Evolutionary conservation across 2,329 filamentous ascomycete species (phyloP).

Genomic region (Metarhizium guizhouense): DNA sequence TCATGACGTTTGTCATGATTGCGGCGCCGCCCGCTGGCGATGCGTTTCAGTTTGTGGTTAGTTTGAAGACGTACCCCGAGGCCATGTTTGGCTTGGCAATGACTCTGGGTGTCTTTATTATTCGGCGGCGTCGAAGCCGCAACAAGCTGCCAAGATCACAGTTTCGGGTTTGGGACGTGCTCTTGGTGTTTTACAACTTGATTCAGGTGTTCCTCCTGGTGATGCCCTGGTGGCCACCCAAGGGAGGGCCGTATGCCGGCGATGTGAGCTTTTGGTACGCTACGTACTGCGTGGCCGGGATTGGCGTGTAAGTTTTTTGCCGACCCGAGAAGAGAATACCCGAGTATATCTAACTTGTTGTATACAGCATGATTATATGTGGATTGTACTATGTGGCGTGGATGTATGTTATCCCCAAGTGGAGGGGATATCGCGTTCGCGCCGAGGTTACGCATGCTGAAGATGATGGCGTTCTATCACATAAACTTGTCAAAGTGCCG

Average conservation of each 20-base stretch:
- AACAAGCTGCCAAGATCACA: constrained; percentile 37
- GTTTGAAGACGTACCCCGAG: constrained; percentile 48
- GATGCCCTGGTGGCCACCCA: constrained; percentile 65
- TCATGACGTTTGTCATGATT: constrained; percentile 50
- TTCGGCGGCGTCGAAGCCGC: constrained; percentile 44
- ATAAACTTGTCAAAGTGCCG: constrained; percentile 45
- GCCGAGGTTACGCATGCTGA: constrained; percentile 45
- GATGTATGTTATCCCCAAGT: constrained; percentile 46
- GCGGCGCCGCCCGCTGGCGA: constrained; percentile 52
- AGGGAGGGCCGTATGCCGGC: constrained; percentile 47
- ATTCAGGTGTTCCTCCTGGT: constrained; percentile 53
- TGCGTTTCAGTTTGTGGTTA: constrained; percentile 57
- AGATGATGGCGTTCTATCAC: constrained; percentile 32
- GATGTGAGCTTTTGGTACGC: constrained; percentile 68
- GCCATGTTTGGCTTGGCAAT: constrained; percentile 50
- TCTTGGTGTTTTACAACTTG: constrained; percentile 50
- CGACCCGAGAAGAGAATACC: neutral
- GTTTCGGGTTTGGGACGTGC: constrained; percentile 51
- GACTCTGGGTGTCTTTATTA: constrained; percentile 46
- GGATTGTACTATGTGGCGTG: constrained; percentile 49
- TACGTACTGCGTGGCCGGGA: constrained; percentile 56
- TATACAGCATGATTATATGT: constrained; percentile 38
- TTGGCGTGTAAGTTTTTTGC: constrained; percentile 46
- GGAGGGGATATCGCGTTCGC: constrained; percentile 43
- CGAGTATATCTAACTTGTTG: neutral